Evolutionary conservation across 176 grass and related monocot genomes (phyloP), one percentile per base, ranked within the genome.

Genomic region (Panicum miliaceum): DNA sequence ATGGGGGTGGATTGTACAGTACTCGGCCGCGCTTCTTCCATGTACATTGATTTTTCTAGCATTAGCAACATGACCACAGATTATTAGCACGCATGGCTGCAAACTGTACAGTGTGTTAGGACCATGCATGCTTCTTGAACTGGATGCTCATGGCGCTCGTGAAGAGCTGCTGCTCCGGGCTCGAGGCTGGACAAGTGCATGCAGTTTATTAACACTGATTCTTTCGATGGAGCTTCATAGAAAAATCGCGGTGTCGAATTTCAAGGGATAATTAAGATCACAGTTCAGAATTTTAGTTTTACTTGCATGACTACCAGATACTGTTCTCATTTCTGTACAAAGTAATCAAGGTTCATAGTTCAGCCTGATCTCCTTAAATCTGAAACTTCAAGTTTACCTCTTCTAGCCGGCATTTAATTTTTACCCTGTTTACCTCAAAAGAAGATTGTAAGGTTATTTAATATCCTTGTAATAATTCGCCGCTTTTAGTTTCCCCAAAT

Each of bases 31-130:
- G 56, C 57, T 92, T 67, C 43, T 94, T 15, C 67, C 84, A 59
- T 94, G 84, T 10, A 85, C 82, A 87, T 68, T 88, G 58, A 42
- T 94, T 88, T 87, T 92, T 91, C 81, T 92, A 85, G 84, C 51
- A 35, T 75, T 85, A 68, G 59, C 40, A n/a, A 67, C 68, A 71
- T 89, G 40, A 82, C 52, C 60, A 2, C 80, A 86, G 75, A 62
- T 79, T 68, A 72, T 82, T 67, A 69, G 79, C 48, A 70, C 64
- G 8, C 58, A 65, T 51, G 50, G 4, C 50, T 43, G 51, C 25
- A 12, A 8, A 57, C 12, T 70, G 79, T 81, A 71, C 29, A 81
- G 79, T 7, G 43, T 12, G 5, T 13, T 82, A 85, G 43, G 19
- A n/a, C 29, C 75, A 79, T 51, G 65, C 75, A 79, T 51, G 65